Evolutionary conservation across 2,329 filamentous ascomycete species (phyloP), one percentile per base, ranked within the genome.

Genomic region (Stagonosporopsis tanaceti): DNA sequence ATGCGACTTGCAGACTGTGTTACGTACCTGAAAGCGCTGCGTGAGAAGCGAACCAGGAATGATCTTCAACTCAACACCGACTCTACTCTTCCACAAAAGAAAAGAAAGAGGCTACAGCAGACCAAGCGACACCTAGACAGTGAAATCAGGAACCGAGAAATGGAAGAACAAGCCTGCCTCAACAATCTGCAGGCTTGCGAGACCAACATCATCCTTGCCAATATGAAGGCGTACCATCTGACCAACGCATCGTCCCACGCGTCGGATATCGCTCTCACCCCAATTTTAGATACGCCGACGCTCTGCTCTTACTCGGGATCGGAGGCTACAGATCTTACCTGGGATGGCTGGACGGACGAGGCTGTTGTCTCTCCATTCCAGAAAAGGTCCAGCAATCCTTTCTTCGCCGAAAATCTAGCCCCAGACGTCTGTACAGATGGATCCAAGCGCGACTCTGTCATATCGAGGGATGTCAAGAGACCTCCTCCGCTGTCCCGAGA

Each of bases 91-190:
- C 14, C 64, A 63, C 12, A 60, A 65, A 32, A 67, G 35, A 76
- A 73, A 53, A 67, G 57, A 56, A 75, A 75, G 62, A 71, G 65
- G 60, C 64, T 70, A 1, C 57, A 63, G 35, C 71, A 76, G 25
- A 65, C 51, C 32, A 67, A 63, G 53, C 71, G 65, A 46, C 54
- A 68, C 24, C 65, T 74, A 9, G 56, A 64, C 46, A 71, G 61
- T 41, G 73, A 74, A n/a, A 76, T 76, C 30, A 64, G 65, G 38
- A 64, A 70, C 15, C 66, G 67, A 39, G 68, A 74, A 46, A 67
- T 67, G 39, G 71, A 75, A 38, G 70, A 76, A 50, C 57, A 48
- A 25, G 68, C 60, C 20, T 68, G 72, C 11, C 57, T 76, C 47
- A 68, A 68, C 39, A 75, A 71, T 28, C 50, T 76, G 24, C 66